phyloP scores from a whole-genome alignment of 306 rosid species.

The Coriaria nepalensis region DNA sequence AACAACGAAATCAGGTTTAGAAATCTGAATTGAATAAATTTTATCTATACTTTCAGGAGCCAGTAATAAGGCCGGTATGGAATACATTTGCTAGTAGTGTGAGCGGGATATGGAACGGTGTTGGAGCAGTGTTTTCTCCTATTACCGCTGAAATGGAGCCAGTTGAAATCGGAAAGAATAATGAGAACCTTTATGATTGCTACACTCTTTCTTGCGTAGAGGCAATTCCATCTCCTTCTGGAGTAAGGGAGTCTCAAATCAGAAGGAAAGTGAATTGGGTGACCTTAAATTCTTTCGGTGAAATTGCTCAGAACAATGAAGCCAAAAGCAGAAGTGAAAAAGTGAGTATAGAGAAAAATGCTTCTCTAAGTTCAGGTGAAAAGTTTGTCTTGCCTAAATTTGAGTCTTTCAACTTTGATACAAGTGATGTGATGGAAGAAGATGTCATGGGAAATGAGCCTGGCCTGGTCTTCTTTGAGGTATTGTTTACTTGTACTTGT shows the following conservation, averaged over 20 bases:
- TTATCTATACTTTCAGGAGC: constrained; percentile 55
- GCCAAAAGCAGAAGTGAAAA: too few species aligned
- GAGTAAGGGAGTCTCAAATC: constrained; percentile 35
- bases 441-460: constrained; percentile 78
- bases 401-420: constrained; percentile 53
- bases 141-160: constrained; percentile 91
- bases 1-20: too few species aligned
- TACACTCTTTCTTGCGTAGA: constrained; percentile 60
- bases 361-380: background rate
- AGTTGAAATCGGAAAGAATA: constrained; percentile 49
- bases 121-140: constrained; percentile 91
- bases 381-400: constrained; percentile 43
- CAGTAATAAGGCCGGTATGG: constrained; percentile 85
- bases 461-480: constrained; percentile 91
- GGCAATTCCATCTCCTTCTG: constrained; percentile 37
- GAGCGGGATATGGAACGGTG: constrained; percentile 94
- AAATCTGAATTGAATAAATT: too few species aligned
- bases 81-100: constrained; percentile 84
- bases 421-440: constrained; percentile 81
- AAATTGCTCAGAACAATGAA: constrained; percentile 22
- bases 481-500: constrained; percentile 11
- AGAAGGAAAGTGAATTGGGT: constrained; percentile 79
- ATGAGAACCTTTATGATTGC: constrained; percentile 80
- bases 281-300: constrained; percentile 80
- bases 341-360: too few species aligned